phyloP scores from a whole-genome alignment of 108 stramenopile genomes.

The Parmales sp. region DNA sequence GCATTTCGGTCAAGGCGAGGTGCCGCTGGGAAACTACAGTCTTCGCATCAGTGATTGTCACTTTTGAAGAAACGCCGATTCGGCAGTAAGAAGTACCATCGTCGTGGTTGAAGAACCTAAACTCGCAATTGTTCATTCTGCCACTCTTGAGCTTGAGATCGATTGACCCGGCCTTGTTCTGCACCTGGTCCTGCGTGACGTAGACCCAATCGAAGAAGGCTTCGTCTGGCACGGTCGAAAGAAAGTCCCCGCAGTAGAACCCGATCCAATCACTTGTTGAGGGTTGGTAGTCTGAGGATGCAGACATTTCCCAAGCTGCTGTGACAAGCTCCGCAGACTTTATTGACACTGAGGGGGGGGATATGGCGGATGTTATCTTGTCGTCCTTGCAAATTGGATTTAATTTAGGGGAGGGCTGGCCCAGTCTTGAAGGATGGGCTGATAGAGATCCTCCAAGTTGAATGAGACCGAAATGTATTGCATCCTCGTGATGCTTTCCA shows the following conservation, averaged over 20 bases:
- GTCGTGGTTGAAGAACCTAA: background rate
- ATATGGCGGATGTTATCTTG: too few species aligned
- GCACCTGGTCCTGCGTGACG: background rate
- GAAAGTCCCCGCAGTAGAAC: background rate
- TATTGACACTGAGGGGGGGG: too few species aligned
- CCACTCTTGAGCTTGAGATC: background rate
- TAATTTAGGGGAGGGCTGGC: too few species aligned
- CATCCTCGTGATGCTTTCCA: too few species aligned
- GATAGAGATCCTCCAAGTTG: too few species aligned
- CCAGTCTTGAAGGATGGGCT: too few species aligned
- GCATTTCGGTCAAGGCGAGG: background rate
- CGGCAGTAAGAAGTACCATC: background rate
- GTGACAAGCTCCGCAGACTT: too few species aligned
- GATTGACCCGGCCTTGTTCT: background rate
- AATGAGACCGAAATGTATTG: too few species aligned
- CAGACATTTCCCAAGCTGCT: too few species aligned
- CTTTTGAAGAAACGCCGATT: background rate
- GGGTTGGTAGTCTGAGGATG: too few species aligned
- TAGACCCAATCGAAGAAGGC: background rate
- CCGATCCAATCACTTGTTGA: too few species aligned
- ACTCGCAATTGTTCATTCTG: background rate
- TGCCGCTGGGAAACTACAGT: background rate
- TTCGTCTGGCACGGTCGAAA: background rate
- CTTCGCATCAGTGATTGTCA: slow-evolving; percentile 1
- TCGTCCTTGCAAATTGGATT: too few species aligned